Base-by-base conservation (phyloP, 306 rosid species). In the Prunus campanulata region DNA sequence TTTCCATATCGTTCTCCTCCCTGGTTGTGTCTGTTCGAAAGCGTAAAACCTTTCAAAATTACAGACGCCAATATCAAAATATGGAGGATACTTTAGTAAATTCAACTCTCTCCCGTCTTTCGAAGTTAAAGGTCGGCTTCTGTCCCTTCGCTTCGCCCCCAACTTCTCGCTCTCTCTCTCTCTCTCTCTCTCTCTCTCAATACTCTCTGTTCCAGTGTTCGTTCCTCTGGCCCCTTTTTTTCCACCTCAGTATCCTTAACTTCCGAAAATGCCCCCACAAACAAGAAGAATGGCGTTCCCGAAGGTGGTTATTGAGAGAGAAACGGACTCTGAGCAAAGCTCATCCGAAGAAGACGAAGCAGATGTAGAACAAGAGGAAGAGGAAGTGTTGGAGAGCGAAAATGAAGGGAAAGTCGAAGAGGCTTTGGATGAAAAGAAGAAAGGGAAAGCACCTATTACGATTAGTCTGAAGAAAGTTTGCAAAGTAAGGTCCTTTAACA, bases 391-490 rank as follows among this genome's bases (percentile, higher is more conserved):
- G 24, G 74, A 73, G 61, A 81, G 70, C 32, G 86, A 27, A 19
- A 81, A 68, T 42, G 74, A 60, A 4, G 82, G 69, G 76, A 70
- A 78, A 80, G 24, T 27, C 7, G 92, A 92, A 71, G 78, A 77
- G 74, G 80, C 61, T 82, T 74, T 52, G 65, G 87, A 83, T 19
- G 62, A 68, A 0, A 90, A 80, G 82, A 68, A 62, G 32, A 89
- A 90, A 84, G 92, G 93, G 60, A 92, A 90, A 84, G 35, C 82
- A 44, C 88, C 88, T 61, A 89, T 92, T 62, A 85, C 87, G 71
- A 74, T 89, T 14, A 73, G 82, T 79, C 95, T 94, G 79, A 89
- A 82, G 84, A 92, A 91, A 92, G 91, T 90, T 66, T 94, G 98
- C 89, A 92, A 90, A 88, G 97, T 90, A 74, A 74, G 66, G 27